Conservation (phyloP, 768 basidiomycete genomes). For the Rickenella mellea region DNA sequence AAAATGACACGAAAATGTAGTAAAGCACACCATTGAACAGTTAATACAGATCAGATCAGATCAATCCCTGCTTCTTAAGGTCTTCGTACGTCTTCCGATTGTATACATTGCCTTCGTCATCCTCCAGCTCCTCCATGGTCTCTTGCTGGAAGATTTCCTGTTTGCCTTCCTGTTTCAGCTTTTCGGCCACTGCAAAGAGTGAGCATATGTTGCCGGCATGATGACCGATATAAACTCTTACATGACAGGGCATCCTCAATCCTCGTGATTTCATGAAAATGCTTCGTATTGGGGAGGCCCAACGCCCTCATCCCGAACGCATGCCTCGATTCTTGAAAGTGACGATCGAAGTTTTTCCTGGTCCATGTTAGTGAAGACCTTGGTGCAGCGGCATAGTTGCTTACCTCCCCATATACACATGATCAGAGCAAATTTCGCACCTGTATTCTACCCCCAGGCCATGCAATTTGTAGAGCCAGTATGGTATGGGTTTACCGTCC, state of each 20-base stretch:
- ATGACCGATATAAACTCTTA: conserved; percentile 32
- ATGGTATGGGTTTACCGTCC: conserved; percentile 99
- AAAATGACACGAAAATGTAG: background rate
- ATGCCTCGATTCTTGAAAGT: conserved; percentile 96
- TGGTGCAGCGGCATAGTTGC: conserved; percentile 12
- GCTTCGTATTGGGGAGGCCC: conserved; percentile 95
- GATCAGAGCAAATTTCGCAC: conserved; percentile 96
- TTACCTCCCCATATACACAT: conserved; percentile 92
- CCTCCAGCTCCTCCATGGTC: conserved; percentile 96
- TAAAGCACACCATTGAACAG: too few relatives aligned
- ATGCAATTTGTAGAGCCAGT: conserved; percentile 97
- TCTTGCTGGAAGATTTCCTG: conserved; percentile 90
- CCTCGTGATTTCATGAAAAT: conserved; percentile 96
- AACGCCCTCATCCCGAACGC: conserved; percentile 97
- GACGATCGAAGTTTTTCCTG: conserved; percentile 93
- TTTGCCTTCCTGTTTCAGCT: conserved; percentile 92
- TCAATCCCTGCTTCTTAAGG: conserved; percentile 90
- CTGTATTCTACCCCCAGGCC: conserved; percentile 96
- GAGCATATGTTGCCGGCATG: background rate
- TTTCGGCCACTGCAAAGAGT: conserved; percentile 72
- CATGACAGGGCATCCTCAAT: conserved; percentile 94
- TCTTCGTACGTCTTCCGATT: conserved; percentile 97
- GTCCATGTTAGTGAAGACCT: background rate
- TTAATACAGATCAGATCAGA: conserved; percentile 28
- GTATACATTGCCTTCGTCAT: conserved; percentile 97